phyloP scores from a whole-genome alignment of 768 basidiomycete genomes.

The Tricholoma hemisulphureum region DNA sequence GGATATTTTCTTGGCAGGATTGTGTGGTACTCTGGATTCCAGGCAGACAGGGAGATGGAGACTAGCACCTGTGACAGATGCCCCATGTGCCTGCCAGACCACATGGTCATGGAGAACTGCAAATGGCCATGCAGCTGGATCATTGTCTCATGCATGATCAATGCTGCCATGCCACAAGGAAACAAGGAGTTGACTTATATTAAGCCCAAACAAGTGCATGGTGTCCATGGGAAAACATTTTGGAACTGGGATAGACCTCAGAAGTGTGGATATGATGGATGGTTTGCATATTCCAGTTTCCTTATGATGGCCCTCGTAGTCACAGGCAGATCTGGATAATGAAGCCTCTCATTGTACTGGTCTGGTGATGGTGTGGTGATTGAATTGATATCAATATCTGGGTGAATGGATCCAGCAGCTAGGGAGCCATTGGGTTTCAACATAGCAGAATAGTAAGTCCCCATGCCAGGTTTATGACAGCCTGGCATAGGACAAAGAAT shows the following conservation, averaged over 20 bases:
- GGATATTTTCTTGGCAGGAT: slow-evolving; percentile 32
- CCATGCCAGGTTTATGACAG: neutral
- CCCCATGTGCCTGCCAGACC: slow-evolving; percentile 29
- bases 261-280: slow-evolving; percentile 24
- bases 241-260: slow-evolving; percentile 13
- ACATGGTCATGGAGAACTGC: slow-evolving; percentile 10
- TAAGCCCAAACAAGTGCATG: slow-evolving; percentile 35
- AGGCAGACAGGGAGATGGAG: slow-evolving; percentile 30
- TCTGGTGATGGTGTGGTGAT: neutral
- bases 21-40: slow-evolving; percentile 31
- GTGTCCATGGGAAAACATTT: slow-evolving; percentile 23
- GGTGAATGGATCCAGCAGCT: neutral
- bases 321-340: neutral
- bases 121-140: slow-evolving; percentile 17
- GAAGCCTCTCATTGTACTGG: neutral
- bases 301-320: neutral
- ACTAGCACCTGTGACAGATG: slow-evolving; percentile 19
- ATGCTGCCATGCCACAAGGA: slow-evolving; percentile 24
- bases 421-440: neutral
- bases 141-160: slow-evolving; percentile 6
- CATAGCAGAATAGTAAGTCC: neutral
- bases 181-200: slow-evolving; percentile 26
- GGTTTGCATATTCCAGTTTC: slow-evolving; percentile 33
- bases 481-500: neutral
- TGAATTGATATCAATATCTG: neutral